These are phyloP conservation scores for Pseudomassariella vexata DNA, from an alignment of 2,329 filamentous ascomycete genomes.

Conservation along the genomic window DNA sequence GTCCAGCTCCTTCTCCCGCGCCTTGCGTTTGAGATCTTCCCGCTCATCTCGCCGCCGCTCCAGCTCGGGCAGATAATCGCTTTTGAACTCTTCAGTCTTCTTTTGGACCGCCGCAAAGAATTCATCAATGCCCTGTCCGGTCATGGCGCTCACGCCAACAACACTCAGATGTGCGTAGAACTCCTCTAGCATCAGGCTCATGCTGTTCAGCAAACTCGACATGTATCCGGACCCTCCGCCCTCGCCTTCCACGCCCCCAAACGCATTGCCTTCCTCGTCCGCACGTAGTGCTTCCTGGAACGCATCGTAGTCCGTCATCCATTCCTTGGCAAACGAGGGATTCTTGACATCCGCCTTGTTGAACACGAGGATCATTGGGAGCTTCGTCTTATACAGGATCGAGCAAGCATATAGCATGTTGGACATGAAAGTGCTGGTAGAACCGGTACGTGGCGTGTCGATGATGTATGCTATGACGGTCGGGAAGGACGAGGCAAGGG, in stretches of 20 bases:
- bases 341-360: conserved; percentile 98
- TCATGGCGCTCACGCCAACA: conserved; percentile 89
- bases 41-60: conserved; percentile 71
- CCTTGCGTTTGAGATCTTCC: conserved; percentile 65
- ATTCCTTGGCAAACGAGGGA: conserved; percentile 86
- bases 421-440: conserved; percentile 97
- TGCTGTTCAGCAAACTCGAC: conserved; percentile 91
- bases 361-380: conserved; percentile 98
- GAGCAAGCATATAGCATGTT: conserved; percentile 99
- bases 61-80: conserved; percentile 88
- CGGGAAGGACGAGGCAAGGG: conserved; percentile 86
- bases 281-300: conserved; percentile 81
- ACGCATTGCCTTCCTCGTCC: conserved; percentile 74
- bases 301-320: conserved; percentile 98
- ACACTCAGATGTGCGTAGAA: conserved; percentile 94
- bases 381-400: conserved; percentile 96
- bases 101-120: conserved; percentile 87
- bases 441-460: conserved; percentile 88
- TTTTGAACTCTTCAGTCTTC: conserved; percentile 82
- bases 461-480: conserved; percentile 97
- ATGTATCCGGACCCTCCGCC: conserved; percentile 87
- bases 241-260: conserved; percentile 66
- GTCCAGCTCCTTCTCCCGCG: conserved; percentile 75
- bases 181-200: conserved; percentile 95
- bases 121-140: conserved; percentile 83